A percentile compares a stretch with the other conserved stretches of the same genome.
Conservation (phyloP, 2,329 filamentous ascomycete genomes). For the Phyllosticta ampelicida region DNA sequence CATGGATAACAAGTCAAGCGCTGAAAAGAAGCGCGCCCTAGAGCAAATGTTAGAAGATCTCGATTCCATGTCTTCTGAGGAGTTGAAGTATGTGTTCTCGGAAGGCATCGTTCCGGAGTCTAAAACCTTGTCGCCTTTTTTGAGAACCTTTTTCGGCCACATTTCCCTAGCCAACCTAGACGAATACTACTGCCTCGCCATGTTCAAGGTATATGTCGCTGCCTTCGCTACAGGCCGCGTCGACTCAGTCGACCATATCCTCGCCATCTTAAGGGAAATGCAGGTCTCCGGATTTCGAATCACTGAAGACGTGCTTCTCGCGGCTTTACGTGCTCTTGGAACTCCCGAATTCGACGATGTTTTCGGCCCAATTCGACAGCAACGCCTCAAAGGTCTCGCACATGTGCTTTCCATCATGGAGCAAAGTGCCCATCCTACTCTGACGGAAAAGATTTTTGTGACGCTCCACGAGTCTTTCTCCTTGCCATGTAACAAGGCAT, state of each 20-base stretch:
- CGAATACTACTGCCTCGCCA: not conserved
- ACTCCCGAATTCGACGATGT: constrained; percentile 25
- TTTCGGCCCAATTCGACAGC: constrained; percentile 29
- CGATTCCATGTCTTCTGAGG: not conserved
- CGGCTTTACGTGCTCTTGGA: not conserved
- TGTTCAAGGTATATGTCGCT: constrained; percentile 2
- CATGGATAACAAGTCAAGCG: not conserved
- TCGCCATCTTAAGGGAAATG: constrained; percentile 1
- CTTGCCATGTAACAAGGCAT: constrained; percentile 7
- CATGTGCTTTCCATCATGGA: not conserved
- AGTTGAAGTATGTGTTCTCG: not conserved
- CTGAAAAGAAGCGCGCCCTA: not conserved
- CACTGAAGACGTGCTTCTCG: constrained; percentile 1
- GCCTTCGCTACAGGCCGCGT: not conserved
- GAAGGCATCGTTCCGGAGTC: not conserved
- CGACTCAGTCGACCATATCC: not conserved
- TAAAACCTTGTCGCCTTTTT: constrained; percentile 1
- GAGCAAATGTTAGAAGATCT: not conserved
- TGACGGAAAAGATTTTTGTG: constrained; percentile 39
- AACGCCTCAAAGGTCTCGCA: constrained; percentile 28
- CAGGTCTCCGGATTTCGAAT: constrained; percentile 2
- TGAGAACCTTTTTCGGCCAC: constrained; percentile 1
- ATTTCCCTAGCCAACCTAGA: not conserved
- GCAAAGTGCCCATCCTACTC: constrained; percentile 23
- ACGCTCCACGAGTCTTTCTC: constrained; percentile 25